phyloP scores from a whole-genome alignment of 495 filamentous ascomycete genomes.

The Hypoxylon cercidicola region DNA sequence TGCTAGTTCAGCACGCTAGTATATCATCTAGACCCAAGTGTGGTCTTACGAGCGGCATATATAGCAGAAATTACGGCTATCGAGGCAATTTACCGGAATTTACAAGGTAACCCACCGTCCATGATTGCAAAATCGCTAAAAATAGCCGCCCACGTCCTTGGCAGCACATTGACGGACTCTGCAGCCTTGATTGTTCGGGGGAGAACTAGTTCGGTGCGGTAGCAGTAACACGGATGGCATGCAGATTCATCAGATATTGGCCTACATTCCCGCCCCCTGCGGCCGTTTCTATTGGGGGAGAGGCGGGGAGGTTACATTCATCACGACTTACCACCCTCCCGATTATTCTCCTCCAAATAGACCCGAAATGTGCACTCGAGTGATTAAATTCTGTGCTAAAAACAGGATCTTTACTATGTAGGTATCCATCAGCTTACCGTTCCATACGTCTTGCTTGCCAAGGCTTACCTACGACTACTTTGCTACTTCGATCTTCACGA shows the following conservation, averaged over 20 bases:
- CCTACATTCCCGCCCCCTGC: slow-evolving; percentile 37
- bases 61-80: slow-evolving; percentile 18
- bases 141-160: slow-evolving; percentile 34
- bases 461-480: background rate
- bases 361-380: slow-evolving; percentile 19
- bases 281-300: slow-evolving; percentile 24
- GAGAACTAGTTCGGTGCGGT: slow-evolving; percentile 18
- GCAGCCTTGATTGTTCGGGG: background rate
- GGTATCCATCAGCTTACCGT: slow-evolving; percentile 14
- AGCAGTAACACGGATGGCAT: slow-evolving; percentile 21
- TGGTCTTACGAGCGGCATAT: slow-evolving; percentile 20
- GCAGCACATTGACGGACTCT: slow-evolving; percentile 21
- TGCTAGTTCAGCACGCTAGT: slow-evolving; percentile 1
- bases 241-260: slow-evolving; percentile 38
- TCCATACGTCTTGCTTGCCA: background rate
- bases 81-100: background rate
- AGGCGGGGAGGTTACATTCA: slow-evolving; percentile 32
- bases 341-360: slow-evolving; percentile 39
- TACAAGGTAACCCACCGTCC: slow-evolving; percentile 19
- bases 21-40: slow-evolving; percentile 22
- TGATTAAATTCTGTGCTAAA: slow-evolving; percentile 22
- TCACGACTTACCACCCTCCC: slow-evolving; percentile 35
- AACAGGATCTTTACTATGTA: slow-evolving; percentile 5
- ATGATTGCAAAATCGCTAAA: slow-evolving; percentile 25
- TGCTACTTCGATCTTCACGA: background rate